phyloP scores from a whole-genome alignment of 768 basidiomycete genomes.

The Phaffia tasmanica region DNA sequence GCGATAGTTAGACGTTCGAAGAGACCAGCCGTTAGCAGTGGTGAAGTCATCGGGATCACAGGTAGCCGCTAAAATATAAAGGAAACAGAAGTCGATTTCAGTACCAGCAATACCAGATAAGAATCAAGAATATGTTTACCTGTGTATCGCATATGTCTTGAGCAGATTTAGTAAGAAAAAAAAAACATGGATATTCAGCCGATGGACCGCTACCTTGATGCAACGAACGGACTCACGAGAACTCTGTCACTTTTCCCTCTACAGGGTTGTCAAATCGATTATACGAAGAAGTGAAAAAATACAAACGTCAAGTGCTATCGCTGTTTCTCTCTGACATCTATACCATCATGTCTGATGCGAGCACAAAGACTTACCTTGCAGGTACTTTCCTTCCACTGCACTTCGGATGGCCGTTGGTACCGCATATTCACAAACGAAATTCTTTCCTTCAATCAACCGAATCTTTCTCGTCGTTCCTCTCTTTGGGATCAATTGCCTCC shows the following conservation, averaged over 20 bases:
- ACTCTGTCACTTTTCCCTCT: slow-evolving; percentile 62
- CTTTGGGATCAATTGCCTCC: slow-evolving; percentile 73
- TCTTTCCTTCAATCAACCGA: slow-evolving; percentile 72
- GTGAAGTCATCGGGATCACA: slow-evolving; percentile 82
- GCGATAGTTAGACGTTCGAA: slow-evolving; percentile 72
- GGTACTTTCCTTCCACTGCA: slow-evolving; percentile 70
- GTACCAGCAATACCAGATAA: neutral
- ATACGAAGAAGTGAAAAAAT: neutral
- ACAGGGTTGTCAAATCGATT: neutral
- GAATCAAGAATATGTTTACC: slow-evolving; percentile 46
- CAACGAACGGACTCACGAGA: slow-evolving; percentile 53
- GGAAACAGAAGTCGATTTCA: slow-evolving; percentile 39
- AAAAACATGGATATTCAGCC: neutral
- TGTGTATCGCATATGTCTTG: slow-evolving; percentile 82
- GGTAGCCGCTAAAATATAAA: neutral
- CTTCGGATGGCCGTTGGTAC: slow-evolving; percentile 74
- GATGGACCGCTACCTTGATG: neutral
- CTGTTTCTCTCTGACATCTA: slow-evolving; percentile 12
- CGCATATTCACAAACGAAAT: slow-evolving; percentile 80
- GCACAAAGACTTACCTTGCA: slow-evolving; percentile 38
- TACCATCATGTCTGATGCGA: neutral
- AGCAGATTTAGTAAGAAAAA: slow-evolving; percentile 19
- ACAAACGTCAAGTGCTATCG: neutral
- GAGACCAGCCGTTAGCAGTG: slow-evolving; percentile 66
- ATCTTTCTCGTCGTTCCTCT: slow-evolving; percentile 89